Evolutionary conservation across 768 basidiomycete genomes (phyloP), one percentile per base, ranked within the genome.

Genomic region (Mycena chlorophos): DNA sequence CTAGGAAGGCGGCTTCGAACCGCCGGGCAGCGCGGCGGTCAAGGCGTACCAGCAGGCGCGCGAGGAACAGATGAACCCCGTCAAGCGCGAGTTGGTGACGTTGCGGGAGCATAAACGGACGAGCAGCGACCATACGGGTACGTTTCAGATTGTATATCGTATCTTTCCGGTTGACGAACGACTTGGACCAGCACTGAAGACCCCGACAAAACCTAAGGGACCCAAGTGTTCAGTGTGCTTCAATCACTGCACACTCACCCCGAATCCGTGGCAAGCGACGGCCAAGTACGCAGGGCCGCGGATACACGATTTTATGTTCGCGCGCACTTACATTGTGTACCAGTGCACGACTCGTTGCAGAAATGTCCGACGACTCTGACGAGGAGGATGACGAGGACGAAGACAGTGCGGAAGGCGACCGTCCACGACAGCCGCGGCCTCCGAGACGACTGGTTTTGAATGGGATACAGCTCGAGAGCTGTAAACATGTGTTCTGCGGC

Each of bases 401-500:
- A 42, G 10, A 51, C 53, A 22, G 49, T 60, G 55, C 43, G 4
- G 46, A 39, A 5, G 45, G 43, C 30, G 51, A 19, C 14, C 56
- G 23, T 19, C 16, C 19, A 30, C n/a, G 34, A 23, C 25, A 17
- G 4, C 31, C 17, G 22, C 56, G 30, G 2, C 26, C 42, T 29
- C 54, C 49, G 3, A 52, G 45, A 14, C 62, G 51, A 31, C 40
- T 48, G 2, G 51, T 50, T 19, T 30, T 56, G 3, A 58, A 55
- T 26, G 64, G 64, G 31, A 58, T 65, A 43, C 53, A 65, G 55
- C 62, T 65, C 8, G 51, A 54, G 20, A 58, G 54, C 45, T 65
- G 64, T 51, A 52, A 63, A 42, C 64, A 65, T 43, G 46, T 56
- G 19, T 65, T 65, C 49, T 65, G 64, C 39, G 64, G 64, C 34